Conservation (phyloP, 352 stramenopile species). For the Globisporangium cederbergense region DNA sequence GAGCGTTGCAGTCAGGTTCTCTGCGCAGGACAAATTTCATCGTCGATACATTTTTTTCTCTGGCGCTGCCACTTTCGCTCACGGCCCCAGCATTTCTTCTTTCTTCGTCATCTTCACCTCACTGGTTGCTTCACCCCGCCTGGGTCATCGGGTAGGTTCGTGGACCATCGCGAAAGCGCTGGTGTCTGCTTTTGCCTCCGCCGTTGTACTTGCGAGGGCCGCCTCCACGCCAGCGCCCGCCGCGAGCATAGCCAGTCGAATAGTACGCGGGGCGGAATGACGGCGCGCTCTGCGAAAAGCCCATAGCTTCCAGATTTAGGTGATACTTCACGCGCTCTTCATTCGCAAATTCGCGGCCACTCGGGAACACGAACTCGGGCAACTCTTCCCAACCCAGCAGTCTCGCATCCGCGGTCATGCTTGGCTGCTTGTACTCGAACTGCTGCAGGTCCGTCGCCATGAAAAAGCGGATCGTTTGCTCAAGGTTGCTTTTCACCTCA, state of each 20-base stretch:
- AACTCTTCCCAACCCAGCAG: slow-evolving; percentile 63
- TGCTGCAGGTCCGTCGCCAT: slow-evolving; percentile 81
- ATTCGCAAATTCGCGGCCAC: slow-evolving; percentile 38
- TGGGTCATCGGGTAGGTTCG: slow-evolving; percentile 17
- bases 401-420: slow-evolving; percentile 55
- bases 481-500: slow-evolving; percentile 63
- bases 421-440: slow-evolving; percentile 65
- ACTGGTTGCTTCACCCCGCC: slow-evolving; percentile 6
- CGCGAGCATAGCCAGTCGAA: slow-evolving; percentile 40
- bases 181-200: slow-evolving; percentile 32
- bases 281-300: slow-evolving; percentile 42
- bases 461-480: slow-evolving; percentile 83
- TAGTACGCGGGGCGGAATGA: slow-evolving; percentile 47
- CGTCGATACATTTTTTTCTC: slow-evolving; percentile 1
- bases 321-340: slow-evolving; percentile 60
- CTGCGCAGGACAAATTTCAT: background rate
- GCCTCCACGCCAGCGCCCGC: slow-evolving; percentile 44
- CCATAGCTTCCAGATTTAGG: slow-evolving; percentile 55
- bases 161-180: slow-evolving; percentile 25
- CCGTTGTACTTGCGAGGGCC: slow-evolving; percentile 48
- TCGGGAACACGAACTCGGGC: slow-evolving; percentile 67
- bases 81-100: background rate
- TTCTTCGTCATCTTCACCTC: slow-evolving; percentile 5
- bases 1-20: background rate
- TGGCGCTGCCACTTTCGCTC: background rate